Evolutionary conservation across 345 rosid species (phyloP), one percentile per base, ranked within the genome.

Genomic region (Dovyalis caffra): DNA sequence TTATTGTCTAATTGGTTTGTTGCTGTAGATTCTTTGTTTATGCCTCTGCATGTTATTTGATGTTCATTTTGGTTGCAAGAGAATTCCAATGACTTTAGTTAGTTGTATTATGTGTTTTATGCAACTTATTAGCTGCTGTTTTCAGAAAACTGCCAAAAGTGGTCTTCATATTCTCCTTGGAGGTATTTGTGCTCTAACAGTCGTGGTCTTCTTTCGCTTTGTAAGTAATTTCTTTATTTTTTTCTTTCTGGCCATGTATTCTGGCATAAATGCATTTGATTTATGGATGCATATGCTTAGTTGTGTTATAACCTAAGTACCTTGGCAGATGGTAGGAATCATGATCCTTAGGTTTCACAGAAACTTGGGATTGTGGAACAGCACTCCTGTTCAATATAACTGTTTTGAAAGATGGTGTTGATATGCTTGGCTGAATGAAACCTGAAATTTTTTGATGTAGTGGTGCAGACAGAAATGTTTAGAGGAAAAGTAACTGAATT

Each of bases 111-210:
- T 57, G 51, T 31, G 11, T 1, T 68, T n/a, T 70, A 53, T 64
- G 56, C 68, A 57, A 78, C 51, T 1, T 37, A 18, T 66, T 68
- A 37, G 43, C 35, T 77, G 75, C 75, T 34, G 31, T 71, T 25
- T 78, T 83, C 86, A 95, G 99, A 95, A 83, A 89, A 92, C 97
- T 58, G 97, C 99, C 20, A 90, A 23, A 83, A 95, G 91, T 66
- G 99, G 99, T 82, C 94, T 92, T 82, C 95, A 91, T 74, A 90
- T 95, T 69, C 97, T 95, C 72, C 87, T 92, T 56, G 95, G 95
- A 72, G 97, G 99, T 65, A 77, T 95, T 32, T 92, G 99, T 79
- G 97, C 97, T 78, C 78, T 95, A 78, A 85, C 94, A 21, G 87
- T 91, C 43, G 99, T 95, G 76, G 85, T 95, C 87, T 87, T 90